Evolutionary conservation across 495 filamentous ascomycete species (phyloP).

Genomic region (Penicillium subrubescens): DNA sequence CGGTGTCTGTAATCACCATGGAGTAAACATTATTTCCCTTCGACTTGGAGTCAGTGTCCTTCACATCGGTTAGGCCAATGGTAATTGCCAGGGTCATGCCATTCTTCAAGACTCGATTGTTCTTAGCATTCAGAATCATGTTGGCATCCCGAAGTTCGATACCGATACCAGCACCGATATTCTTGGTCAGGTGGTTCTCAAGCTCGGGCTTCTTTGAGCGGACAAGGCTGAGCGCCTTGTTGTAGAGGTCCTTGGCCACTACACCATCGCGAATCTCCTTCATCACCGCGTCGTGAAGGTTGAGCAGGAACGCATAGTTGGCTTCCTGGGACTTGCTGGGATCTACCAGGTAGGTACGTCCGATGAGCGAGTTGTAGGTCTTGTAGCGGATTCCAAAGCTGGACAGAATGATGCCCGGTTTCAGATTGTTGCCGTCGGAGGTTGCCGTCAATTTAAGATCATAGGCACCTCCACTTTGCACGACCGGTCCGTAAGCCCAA

Average conservation of each 20-base stretch:
- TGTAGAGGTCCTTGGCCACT: constrained; percentile 85
- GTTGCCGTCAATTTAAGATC: constrained; percentile 78
- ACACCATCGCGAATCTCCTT: constrained; percentile 89
- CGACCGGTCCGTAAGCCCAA: constrained; percentile 87
- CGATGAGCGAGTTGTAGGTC: constrained; percentile 88
- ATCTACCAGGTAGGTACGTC: constrained; percentile 92
- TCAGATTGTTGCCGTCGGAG: constrained; percentile 81
- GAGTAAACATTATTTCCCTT: constrained; percentile 88
- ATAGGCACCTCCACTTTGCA: constrained; percentile 95
- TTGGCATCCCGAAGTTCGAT: constrained; percentile 86
- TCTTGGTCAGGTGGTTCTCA: constrained; percentile 90
- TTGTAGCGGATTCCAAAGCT: constrained; percentile 92
- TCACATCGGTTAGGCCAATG: constrained; percentile 83
- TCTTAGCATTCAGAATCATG: constrained; percentile 82
- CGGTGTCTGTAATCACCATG: constrained; percentile 86
- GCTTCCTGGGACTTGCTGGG: constrained; percentile 92
- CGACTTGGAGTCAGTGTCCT: constrained; percentile 76
- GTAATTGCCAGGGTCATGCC: constrained; percentile 95
- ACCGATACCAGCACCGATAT: constrained; percentile 85
- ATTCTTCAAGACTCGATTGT: constrained; percentile 77
- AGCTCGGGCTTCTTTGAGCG: constrained; percentile 90
- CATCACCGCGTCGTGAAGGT: constrained; percentile 81
- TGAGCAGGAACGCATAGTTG: constrained; percentile 90
- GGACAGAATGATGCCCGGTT: constrained; percentile 88
- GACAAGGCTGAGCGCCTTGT: constrained; percentile 76